Percentiles rank a stretch among this genome's conserved stretches.
Evolutionary conservation across 192 early-diverging fungal genomes (phyloP).

Genomic region (Geosiphon pyriformis): DNA sequence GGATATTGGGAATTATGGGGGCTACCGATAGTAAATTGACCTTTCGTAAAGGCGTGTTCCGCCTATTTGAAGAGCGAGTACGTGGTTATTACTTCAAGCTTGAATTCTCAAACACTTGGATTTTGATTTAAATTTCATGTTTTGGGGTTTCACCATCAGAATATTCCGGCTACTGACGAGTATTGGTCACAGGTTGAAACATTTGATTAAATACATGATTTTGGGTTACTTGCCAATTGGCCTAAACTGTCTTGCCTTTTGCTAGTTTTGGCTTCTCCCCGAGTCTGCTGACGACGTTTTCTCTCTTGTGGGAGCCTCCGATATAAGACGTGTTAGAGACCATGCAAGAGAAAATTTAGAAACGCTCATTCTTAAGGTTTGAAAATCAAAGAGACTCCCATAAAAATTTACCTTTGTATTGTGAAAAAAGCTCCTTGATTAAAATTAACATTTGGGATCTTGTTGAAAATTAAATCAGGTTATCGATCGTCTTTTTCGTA

Average conservation of each 20-base stretch:
- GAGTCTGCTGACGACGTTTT: conserved; percentile 80
- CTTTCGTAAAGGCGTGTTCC: conserved; percentile 84
- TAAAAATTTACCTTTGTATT: neutral
- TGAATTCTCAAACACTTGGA: neutral
- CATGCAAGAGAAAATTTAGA: conserved; percentile 69
- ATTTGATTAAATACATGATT: too few relatives aligned
- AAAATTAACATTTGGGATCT: too few relatives aligned
- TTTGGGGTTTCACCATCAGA: conserved; percentile 22
- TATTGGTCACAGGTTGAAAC: conserved; percentile 44
- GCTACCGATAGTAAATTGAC: conserved; percentile 83
- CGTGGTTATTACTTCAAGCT: conserved; percentile 3
- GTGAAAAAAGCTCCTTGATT: neutral
- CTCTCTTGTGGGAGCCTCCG: conserved; percentile 76
- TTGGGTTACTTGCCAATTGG: too few relatives aligned
- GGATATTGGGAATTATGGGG: conserved; percentile 55
- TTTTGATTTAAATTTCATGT: neutral
- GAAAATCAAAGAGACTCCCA: neutral
- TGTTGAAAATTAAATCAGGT: neutral
- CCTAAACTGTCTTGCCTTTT: too few relatives aligned
- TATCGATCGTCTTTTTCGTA: conserved; percentile 45
- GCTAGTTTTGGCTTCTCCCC: conserved; percentile 68
- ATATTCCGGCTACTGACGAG: conserved; percentile 33
- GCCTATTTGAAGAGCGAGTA: conserved; percentile 77
- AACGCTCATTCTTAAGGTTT: conserved; percentile 71
- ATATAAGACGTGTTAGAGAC: conserved; percentile 76